Percentiles rank a stretch among this genome's conserved stretches.
Evolutionary conservation across 75 land plant species (phyloP).

Genomic region (Selaginella tamariscina): DNA sequence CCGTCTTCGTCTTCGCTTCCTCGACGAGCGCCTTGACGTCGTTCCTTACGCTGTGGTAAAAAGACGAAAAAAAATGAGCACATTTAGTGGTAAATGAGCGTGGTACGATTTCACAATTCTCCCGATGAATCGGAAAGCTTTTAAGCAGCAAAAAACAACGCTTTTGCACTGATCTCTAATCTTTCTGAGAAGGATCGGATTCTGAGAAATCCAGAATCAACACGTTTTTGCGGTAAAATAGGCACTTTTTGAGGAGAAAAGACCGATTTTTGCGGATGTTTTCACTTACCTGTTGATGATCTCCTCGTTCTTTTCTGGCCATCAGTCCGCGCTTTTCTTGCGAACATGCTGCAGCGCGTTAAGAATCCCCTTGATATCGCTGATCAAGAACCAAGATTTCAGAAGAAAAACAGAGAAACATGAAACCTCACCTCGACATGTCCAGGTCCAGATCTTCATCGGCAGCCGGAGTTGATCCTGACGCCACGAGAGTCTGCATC

Average conservation of each 20-base stretch:
- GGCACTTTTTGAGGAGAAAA: too few relatives aligned
- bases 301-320: constrained; percentile 65
- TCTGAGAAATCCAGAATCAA: not conserved
- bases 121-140: too few relatives aligned
- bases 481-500: too few relatives aligned
- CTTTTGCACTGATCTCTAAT: too few relatives aligned
- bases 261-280: too few relatives aligned
- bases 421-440: constrained; percentile 5
- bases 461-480: not conserved
- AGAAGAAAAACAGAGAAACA: not conserved
- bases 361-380: constrained; percentile 62
- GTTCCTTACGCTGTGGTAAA: constrained; percentile 34
- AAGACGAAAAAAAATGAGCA: not conserved
- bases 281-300: constrained; percentile 39
- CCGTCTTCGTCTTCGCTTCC: constrained; percentile 41
- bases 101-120: too few relatives aligned
- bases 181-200: not conserved
- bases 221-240: too few relatives aligned
- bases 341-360: constrained; percentile 52
- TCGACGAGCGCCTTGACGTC: constrained; percentile 43
- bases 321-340: constrained; percentile 57
- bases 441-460: constrained; percentile 7
- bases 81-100: too few relatives aligned
- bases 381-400: constrained; percentile 15
- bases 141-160: too few relatives aligned